Conservation (phyloP, 768 basidiomycete genomes). For the Lanmaoa pseudosensibilis region DNA sequence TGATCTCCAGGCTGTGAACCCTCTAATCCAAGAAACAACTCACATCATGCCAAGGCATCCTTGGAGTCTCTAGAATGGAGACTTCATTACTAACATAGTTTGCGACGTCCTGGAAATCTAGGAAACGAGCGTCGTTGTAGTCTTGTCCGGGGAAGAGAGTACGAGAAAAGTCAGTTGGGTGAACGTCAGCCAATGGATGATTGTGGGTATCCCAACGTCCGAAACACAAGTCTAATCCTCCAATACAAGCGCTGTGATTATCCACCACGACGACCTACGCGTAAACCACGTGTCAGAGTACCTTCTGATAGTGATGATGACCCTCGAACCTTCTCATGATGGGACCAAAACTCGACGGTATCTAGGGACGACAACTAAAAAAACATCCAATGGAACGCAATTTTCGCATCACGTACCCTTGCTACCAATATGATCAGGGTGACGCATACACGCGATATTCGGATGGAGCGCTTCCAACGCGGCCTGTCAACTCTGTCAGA, state of each 20-base stretch:
- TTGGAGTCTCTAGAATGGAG: slow-evolving; percentile 62
- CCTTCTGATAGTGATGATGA: neutral
- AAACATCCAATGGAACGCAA: neutral
- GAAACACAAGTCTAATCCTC: slow-evolving; percentile 94
- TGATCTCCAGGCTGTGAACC: neutral
- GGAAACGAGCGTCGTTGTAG: slow-evolving; percentile 86
- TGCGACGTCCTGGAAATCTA: slow-evolving; percentile 83
- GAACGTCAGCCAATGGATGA: slow-evolving; percentile 89
- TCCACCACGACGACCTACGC: slow-evolving; percentile 75
- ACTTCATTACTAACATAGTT: slow-evolving; percentile 72
- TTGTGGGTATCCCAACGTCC: slow-evolving; percentile 95
- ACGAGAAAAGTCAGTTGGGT: slow-evolving; percentile 77
- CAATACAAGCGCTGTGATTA: slow-evolving; percentile 82
- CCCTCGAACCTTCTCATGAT: slow-evolving; percentile 72
- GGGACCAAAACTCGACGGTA: slow-evolving; percentile 84
- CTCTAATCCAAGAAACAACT: slow-evolving; percentile 27
- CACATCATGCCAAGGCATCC: slow-evolving; percentile 98
- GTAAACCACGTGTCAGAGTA: neutral
- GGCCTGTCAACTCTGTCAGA: slow-evolving; percentile 41
- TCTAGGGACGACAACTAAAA: slow-evolving; percentile 40
- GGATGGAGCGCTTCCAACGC: slow-evolving; percentile 79
- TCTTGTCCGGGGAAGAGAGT: slow-evolving; percentile 94
- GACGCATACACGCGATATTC: slow-evolving; percentile 87
- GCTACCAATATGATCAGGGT: slow-evolving; percentile 86
- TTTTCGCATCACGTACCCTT: slow-evolving; percentile 46